Evolutionary conservation across 345 rosid species (phyloP).

Genomic region (Citrus medica): DNA sequence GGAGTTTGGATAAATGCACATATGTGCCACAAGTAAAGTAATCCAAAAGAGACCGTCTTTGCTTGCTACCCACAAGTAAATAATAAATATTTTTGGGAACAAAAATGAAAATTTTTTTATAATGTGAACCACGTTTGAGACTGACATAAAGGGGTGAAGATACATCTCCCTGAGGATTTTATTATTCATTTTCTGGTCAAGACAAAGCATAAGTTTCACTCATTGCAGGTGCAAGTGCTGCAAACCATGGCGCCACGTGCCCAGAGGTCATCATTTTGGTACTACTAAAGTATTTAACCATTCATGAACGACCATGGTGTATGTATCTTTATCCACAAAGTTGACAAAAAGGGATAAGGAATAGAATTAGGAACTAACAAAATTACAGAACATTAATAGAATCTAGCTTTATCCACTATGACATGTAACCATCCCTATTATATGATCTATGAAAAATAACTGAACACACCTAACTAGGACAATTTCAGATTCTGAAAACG

Average conservation of each 20-base stretch:
- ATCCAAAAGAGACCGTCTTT: background rate
- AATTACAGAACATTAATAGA: too few relatives aligned
- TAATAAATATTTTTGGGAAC: background rate
- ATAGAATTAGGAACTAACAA: background rate
- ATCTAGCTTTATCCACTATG: background rate
- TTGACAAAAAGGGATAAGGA: background rate
- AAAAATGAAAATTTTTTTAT: background rate
- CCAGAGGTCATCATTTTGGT: background rate
- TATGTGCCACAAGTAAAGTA: background rate
- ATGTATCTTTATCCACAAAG: background rate
- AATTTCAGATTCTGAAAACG: too few relatives aligned
- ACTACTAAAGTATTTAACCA: background rate
- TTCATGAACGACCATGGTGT: background rate
- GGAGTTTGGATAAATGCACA: background rate
- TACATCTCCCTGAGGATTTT: background rate
- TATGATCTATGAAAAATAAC: background rate
- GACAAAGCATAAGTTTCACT: conserved; percentile 1
- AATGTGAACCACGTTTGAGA: background rate
- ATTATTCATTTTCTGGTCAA: background rate
- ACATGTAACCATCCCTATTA: background rate
- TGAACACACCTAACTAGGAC: too few relatives aligned
- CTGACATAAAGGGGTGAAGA: background rate
- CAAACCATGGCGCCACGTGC: conserved; percentile 5
- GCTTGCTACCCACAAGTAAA: background rate
- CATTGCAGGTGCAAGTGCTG: background rate